Conservation (phyloP, 192 early-diverging fungal genomes). For the Phlyctochytrium arcticum region DNA sequence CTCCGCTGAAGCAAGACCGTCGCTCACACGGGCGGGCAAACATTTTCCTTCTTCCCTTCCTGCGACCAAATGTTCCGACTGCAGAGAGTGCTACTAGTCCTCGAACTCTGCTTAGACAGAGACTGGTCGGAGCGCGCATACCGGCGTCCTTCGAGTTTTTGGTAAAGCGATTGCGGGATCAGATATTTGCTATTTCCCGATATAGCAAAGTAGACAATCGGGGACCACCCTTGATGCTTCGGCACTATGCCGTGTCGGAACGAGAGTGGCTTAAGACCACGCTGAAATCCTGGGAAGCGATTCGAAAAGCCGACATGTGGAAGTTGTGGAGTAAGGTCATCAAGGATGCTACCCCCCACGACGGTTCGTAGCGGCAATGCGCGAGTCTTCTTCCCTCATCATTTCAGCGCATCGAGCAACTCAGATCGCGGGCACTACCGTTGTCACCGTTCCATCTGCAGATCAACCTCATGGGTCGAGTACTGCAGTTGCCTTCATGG, state of each 20-base stretch:
- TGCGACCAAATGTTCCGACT: neutral
- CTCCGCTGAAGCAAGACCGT: too few relatives aligned
- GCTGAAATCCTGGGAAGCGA: conserved; percentile 15
- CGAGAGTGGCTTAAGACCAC: conserved; percentile 20
- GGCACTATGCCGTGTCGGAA: conserved; percentile 14
- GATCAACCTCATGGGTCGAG: too few relatives aligned
- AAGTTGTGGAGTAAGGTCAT: neutral
- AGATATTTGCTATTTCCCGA: conserved; percentile 9
- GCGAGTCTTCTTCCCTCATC: too few relatives aligned
- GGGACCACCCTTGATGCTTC: neutral
- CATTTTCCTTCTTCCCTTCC: conserved; percentile 13
- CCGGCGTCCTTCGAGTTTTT: conserved; percentile 8
- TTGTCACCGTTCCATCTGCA: too few relatives aligned
- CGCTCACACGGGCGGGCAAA: too few relatives aligned
- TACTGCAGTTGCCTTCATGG: too few relatives aligned
- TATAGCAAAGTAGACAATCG: neutral
- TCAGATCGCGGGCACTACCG: too few relatives aligned
- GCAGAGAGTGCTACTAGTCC: neutral
- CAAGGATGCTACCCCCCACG: too few relatives aligned
- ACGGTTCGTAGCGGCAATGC: too few relatives aligned
- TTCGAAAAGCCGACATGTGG: conserved; percentile 16
- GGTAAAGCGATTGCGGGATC: neutral
- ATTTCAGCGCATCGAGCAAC: too few relatives aligned
- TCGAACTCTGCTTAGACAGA: neutral
- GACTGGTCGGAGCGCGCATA: conserved; percentile 10